Percentiles rank a stretch among this genome's conserved stretches.
Conservation (phyloP, 179 eudicot species). For the Beta corolliflora region DNA sequence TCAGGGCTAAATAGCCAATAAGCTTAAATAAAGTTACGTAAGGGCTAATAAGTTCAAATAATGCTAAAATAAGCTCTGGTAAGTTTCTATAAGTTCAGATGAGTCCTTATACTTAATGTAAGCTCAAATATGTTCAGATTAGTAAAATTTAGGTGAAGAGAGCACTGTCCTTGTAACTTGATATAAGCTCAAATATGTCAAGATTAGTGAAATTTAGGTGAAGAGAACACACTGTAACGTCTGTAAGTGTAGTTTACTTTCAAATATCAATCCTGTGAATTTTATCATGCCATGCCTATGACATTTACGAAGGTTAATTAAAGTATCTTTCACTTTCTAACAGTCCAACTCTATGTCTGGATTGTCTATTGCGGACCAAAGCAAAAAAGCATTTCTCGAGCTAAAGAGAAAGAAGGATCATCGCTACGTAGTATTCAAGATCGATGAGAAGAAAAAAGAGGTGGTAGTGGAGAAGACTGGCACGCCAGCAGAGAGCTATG, state of each 20-base stretch:
- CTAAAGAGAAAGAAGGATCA: constrained; percentile 46
- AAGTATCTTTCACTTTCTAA: neutral
- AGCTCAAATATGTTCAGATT: too few relatives aligned
- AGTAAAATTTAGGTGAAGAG: too few relatives aligned
- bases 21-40: too few relatives aligned
- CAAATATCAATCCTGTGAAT: neutral
- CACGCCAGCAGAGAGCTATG: constrained; percentile 45
- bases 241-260: neutral
- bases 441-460: constrained; percentile 50
- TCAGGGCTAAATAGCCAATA: too few relatives aligned
- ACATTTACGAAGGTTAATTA: neutral
- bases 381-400: constrained; percentile 39
- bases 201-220: too few relatives aligned
- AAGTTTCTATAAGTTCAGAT: too few relatives aligned
- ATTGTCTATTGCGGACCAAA: constrained; percentile 37
- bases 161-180: too few relatives aligned
- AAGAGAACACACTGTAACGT: too few relatives aligned
- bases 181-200: too few relatives aligned
- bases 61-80: too few relatives aligned
- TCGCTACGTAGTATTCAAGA: constrained; percentile 48
- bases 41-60: too few relatives aligned
- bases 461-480: constrained; percentile 54
- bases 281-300: neutral
- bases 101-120: too few relatives aligned
- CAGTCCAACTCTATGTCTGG: constrained; percentile 45